Base-by-base conservation (phyloP, 2,329 filamentous ascomycete genomes). In the Blastomyces gilchristii region DNA sequence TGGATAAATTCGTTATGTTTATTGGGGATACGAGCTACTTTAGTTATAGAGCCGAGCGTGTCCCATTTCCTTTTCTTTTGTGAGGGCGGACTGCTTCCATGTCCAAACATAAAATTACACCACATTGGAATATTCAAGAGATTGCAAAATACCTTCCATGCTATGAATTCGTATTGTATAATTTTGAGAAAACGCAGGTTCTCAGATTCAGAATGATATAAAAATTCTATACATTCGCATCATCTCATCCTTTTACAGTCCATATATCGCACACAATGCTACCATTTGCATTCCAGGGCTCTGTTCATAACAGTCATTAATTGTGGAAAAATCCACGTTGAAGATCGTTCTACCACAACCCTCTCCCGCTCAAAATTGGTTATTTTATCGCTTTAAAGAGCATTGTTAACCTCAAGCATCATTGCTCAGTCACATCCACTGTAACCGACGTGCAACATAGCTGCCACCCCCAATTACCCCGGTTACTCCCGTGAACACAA, bases 401-500 rank as follows among this genome's bases (percentile, higher is more conserved):
- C n/a, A 7, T 41, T 41, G 11, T 14, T 8, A 39, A 41, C 18
- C 34, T 11, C 14, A 16, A n/a, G 53, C 34, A n/a, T 18, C 50
- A 54, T 31, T 18, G 14, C 6, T 11, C 8, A 5, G 39, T 57
- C 34, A 57, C 18, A 57, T 37, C 54, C 54, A 57, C n/a, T 25
- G 16, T 12, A 57, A 41, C 22, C 54, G 54, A 14, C 54, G 54
- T 9, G 54, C 54, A 43, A 57, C 7, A 41, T 22, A 57, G 34
- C 54, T 57, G 7, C 58, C 58, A 39, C 58, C 47, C 25, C 41
- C 25, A 47, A 60, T 34, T 47, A 34, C 41, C 28, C 54, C 34
- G 4, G 59, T 54, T 3, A 61, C 45, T 12, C 45, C 49, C 25
- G 47, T 60, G 41, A 45, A 60, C 25, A 60, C 45, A 50, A 60